Evolutionary conservation across 2,329 filamentous ascomycete species (phyloP), one percentile per base, ranked within the genome.

Genomic region (Trichothecium sympodiale): DNA sequence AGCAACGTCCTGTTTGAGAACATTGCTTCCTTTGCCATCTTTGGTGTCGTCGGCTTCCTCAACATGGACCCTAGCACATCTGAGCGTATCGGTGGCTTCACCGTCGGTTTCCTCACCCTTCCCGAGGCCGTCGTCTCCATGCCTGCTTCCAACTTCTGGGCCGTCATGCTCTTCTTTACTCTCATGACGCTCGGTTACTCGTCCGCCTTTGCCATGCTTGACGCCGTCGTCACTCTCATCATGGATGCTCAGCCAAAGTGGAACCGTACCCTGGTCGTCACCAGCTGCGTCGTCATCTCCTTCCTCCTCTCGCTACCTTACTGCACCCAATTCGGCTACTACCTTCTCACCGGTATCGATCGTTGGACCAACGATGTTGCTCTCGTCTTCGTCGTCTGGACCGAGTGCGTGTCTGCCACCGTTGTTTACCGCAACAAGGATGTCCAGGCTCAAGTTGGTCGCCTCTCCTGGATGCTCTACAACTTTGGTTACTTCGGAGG

Each of bases 201-300:
- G 39, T 75, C 71, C 0, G 68, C 71, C 1, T 75, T 75, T 39
- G 71, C 69, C 33, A 73, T 76, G 69, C 52, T 76, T 5, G 72
- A 76, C 43, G 70, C 67, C 4, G 59, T 68, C 4, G 66, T 68
- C 7, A 76, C 71, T 0, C 46, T 74, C 30, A 53, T 68, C 27
- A 64, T 70, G 51, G 71, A 76, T 39, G 60, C 65, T 0, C 67
- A 69, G n/a, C 41, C 64, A 32, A 63, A 65, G 43, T 47, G 54
- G 12, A 65, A 63, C 2, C 59, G 67, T 0, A 60, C 66, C 2
- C 44, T 57, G 26, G 62, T 75, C 8, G 70, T 73, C 27, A 73
- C 68, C 1, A 48, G 39, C 1, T 48, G 74, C 12, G 67, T 65
- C 15, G 31, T 71, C 1, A 13, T 67, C 12, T 73, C 64, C 0